A percentile compares a stretch with the other conserved stretches of the same genome.
phyloP scores from a whole-genome alignment of 2,329 filamentous ascomycete genomes.

The Aspergillus sp. region DNA sequence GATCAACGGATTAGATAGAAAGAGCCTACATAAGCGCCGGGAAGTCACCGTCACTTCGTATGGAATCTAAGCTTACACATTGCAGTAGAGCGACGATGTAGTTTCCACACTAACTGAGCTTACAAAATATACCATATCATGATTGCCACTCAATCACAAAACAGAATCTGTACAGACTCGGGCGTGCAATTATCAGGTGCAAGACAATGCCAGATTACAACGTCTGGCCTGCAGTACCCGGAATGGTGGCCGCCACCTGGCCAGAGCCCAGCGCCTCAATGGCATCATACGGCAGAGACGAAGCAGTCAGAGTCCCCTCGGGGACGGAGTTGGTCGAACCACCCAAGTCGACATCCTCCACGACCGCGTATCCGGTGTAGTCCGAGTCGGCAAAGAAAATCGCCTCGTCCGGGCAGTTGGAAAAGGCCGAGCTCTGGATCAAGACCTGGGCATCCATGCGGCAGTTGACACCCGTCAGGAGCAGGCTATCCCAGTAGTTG shows the following conservation, averaged over 20 bases:
- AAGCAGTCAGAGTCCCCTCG: background rate
- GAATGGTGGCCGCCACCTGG: background rate
- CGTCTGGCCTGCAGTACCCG: background rate
- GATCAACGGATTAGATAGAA: too few relatives aligned
- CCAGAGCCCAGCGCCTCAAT: background rate
- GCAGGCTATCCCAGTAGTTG: conserved; percentile 3
- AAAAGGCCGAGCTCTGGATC: conserved; percentile 1
- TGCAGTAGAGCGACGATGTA: too few relatives aligned
- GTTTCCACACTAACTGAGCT: too few relatives aligned
- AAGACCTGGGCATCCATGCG: conserved; percentile 3
- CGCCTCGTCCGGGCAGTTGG: background rate
- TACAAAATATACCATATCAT: too few relatives aligned
- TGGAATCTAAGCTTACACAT: too few relatives aligned
- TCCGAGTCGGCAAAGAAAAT: conserved; percentile 1
- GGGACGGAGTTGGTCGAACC: background rate
- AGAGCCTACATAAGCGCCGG: too few relatives aligned
- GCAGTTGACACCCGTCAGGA: background rate
- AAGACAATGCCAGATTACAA: background rate
- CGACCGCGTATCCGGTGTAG: background rate
- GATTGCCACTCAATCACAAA: too few relatives aligned
- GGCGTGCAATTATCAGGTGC: too few relatives aligned
- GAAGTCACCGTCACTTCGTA: too few relatives aligned
- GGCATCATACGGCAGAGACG: background rate
- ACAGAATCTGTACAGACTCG: too few relatives aligned
- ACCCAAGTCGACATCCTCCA: background rate